Base-by-base conservation (phyloP, 441 rosid species). In the Melastoma candidum region DNA sequence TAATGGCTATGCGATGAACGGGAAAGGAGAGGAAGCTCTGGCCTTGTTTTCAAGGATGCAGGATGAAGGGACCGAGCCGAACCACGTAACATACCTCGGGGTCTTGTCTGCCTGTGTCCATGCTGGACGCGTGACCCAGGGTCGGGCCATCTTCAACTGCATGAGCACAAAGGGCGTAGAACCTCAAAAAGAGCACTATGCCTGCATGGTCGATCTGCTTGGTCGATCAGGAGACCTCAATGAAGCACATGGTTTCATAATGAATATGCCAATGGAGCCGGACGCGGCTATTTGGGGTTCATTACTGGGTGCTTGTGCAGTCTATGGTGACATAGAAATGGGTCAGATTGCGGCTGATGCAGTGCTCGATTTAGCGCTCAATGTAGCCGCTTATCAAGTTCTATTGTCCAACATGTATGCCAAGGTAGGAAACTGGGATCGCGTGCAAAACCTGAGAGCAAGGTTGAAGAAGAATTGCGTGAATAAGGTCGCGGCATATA, bases 1-100 rank as follows among this genome's bases (percentile, higher is more conserved):
- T 47, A 70, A 64, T 47, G 81, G 81, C 29, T 74, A 59, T 24
- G 78, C 78, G 13, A 63, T 66, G 60, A 73, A 73, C 59, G 81
- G 78, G 44, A 53, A 73, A 8, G 71, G 78, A 44, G 47, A 64
- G 58, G 69, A 71, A 57, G 78, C 78, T 14, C 68, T 73, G 61
- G 55, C 64, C 10, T 49, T 73, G 47, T 68, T 73, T 63, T 29
- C 51, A 11, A 48, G 46, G 58, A 77, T 73, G 78, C 72, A 58
- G 58, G 61, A 53, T 0, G 57, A 66, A 43, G 69, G 78, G 13
- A 26, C 75, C 27, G 61, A 49, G 47, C 73, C 74, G 0, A 77
- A 77, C 60, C 57, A 71, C 4, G 73, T 77, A 12, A 71, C 72
- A 2, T 73, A 63, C 54, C 72, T 73, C 5, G 78, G 72, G 24